Conservation (phyloP, 108 stramenopile species). For the Pseudonitzschia delicatissima region DNA sequence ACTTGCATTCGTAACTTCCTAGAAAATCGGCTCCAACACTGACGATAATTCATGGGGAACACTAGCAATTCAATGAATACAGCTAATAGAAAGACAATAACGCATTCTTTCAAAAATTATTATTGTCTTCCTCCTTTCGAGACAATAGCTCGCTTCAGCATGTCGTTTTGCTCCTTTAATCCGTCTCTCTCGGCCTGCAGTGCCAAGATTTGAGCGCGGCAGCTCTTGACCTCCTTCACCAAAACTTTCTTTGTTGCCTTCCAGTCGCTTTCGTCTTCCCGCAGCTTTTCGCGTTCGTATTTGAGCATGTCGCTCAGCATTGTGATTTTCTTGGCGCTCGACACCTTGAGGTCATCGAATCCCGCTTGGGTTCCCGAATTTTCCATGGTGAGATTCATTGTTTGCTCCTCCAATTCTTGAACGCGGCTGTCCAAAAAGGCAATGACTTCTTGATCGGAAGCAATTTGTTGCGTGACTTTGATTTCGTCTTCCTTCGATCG, state of each 20-base stretch:
- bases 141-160: constrained; percentile 50
- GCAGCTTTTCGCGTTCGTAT: constrained; percentile 71
- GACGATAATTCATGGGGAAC: background rate
- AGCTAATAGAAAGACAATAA: no score
- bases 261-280: constrained; percentile 72
- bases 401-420: constrained; percentile 62
- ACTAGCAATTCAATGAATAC: background rate
- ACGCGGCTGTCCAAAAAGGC: constrained; percentile 82
- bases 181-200: constrained; percentile 82
- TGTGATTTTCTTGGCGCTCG: constrained; percentile 58
- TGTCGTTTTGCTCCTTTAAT: constrained; percentile 64
- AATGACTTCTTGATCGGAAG: constrained; percentile 88
- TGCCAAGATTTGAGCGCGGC: constrained; percentile 65
- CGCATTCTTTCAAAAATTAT: no score
- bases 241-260: constrained; percentile 78
- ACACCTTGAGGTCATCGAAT: constrained; percentile 32
- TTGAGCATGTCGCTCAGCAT: constrained; percentile 77
- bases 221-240: constrained; percentile 84
- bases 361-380: constrained; percentile 40
- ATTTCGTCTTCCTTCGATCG: constrained; percentile 51
- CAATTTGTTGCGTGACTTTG: constrained; percentile 64
- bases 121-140: background rate
- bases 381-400: constrained; percentile 35
- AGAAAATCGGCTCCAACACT: background rate
- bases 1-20: background rate